Conservation (phyloP, 345 rosid genomes). For the Salix purpurea region DNA sequence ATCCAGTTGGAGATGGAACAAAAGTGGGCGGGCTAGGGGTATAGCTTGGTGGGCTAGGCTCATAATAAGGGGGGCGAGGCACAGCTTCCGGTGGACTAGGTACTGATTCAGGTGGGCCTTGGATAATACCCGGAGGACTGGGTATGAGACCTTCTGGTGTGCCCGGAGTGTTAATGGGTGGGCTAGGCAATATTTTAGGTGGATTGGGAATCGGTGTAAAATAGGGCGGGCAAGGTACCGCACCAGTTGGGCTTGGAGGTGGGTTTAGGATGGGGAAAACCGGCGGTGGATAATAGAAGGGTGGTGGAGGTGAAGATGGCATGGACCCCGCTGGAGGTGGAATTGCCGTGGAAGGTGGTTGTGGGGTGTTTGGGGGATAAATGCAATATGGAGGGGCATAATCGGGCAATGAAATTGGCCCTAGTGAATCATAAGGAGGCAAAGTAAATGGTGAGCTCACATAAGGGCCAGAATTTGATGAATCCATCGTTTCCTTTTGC, state of each 20-base stretch:
- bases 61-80: slow-evolving; percentile 10
- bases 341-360: slow-evolving; percentile 23
- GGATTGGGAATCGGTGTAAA: slow-evolving; percentile 10
- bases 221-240: neutral
- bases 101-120: neutral
- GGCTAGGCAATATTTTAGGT: slow-evolving; percentile 21
- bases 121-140: slow-evolving; percentile 18
- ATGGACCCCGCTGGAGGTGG: slow-evolving; percentile 26
- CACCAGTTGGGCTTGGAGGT: slow-evolving; percentile 35
- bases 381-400: slow-evolving; percentile 52
- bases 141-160: slow-evolving; percentile 26
- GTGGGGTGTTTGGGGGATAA: slow-evolving; percentile 56
- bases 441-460: slow-evolving; percentile 54
- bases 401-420: slow-evolving; percentile 44
- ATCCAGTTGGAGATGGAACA: slow-evolving; percentile 23
- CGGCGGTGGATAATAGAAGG: slow-evolving; percentile 22
- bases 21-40: slow-evolving; percentile 33
- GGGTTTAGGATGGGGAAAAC: slow-evolving; percentile 41
- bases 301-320: slow-evolving; percentile 18
- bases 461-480: slow-evolving; percentile 44
- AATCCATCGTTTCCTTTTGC: slow-evolving; percentile 37
- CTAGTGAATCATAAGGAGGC: slow-evolving; percentile 53
- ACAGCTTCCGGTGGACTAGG: neutral
- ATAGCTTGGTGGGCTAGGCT: slow-evolving; percentile 28
- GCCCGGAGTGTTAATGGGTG: slow-evolving; percentile 1